Conservation (phyloP, 139 green algal genomes). For the Choricystis sp. region DNA sequence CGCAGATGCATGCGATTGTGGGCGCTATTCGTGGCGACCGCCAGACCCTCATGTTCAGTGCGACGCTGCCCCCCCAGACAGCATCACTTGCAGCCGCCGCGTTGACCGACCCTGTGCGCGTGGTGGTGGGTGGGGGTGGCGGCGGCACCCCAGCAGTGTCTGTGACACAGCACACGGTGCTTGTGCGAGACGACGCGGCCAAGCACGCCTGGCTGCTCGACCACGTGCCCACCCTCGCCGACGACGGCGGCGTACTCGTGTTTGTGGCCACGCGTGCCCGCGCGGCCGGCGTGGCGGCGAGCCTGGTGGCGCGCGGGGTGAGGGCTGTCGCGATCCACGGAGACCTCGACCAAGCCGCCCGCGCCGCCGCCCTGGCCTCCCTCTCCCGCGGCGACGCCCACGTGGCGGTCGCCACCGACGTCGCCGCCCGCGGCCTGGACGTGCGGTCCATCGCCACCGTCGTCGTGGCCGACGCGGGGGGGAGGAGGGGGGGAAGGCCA, state of each 20-base stretch:
- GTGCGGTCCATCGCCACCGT: conserved; percentile 61
- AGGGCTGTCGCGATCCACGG: conserved; percentile 90
- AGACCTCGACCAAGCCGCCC: conserved; percentile 75
- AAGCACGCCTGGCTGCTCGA: conserved; percentile 64
- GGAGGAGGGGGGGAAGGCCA: conserved; percentile 54
- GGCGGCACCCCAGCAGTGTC: no score
- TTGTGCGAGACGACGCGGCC: conserved; percentile 38
- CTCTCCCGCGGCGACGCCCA: conserved; percentile 37
- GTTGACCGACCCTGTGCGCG: no score
- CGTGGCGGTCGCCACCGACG: conserved; percentile 62
- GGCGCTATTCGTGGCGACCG: no score
- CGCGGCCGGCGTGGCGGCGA: conserved; percentile 58
- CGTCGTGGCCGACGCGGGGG: neutral
- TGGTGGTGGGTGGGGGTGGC: no score
- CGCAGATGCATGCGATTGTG: no score
- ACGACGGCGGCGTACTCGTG: conserved; percentile 83
- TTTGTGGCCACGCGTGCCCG: conserved; percentile 56
- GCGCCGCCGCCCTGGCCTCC: conserved; percentile 36
- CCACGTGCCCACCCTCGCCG: conserved; percentile 42
- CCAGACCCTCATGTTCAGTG: no score
- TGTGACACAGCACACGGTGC: no score
- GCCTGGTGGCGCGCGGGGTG: conserved; percentile 45
- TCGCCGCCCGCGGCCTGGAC: conserved; percentile 65
- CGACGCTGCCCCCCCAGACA: no score
- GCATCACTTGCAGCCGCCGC: no score